These are phyloP conservation scores for Dothiorella sarmentorum DNA, from an alignment of 2,329 filamentous ascomycete genomes.

Conservation along the genomic window DNA sequence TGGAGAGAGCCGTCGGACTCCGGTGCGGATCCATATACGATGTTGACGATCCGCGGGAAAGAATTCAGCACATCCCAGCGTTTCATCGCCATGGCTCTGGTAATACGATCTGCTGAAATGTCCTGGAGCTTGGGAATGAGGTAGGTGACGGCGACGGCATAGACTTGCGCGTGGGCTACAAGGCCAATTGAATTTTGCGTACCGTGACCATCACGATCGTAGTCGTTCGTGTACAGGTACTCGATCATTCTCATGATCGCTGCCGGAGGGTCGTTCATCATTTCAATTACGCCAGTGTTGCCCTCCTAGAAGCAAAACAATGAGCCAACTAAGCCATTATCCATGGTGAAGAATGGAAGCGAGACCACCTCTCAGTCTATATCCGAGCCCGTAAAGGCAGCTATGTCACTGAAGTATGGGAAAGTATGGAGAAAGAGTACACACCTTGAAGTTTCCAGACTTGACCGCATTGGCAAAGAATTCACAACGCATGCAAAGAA, in stretches of 20 bases:
- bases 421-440: too few species aligned
- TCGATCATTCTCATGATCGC: neutral
- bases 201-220: neutral
- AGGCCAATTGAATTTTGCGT: too few species aligned
- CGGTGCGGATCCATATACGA: too few species aligned
- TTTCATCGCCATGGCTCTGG: too few species aligned
- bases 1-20: too few species aligned
- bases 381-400: neutral
- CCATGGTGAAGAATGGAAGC: rapidly evolving
- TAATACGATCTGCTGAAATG: too few species aligned
- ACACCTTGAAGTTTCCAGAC: neutral
- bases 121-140: too few species aligned
- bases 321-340: neutral
- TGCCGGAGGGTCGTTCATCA: neutral
- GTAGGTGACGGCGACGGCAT: too few species aligned
- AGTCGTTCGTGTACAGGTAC: neutral
- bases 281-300: neutral
- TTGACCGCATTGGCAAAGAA: neutral
- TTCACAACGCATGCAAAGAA: neutral
- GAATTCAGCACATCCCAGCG: too few species aligned
- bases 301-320: neutral
- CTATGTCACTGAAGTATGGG: too few species aligned
- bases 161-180: too few species aligned
- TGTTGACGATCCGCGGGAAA: too few species aligned
- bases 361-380: neutral